Evolutionary conservation across 805 yeast species (phyloP), one percentile per base, ranked within the genome.

Genomic region (Ogataea pignaliae): DNA sequence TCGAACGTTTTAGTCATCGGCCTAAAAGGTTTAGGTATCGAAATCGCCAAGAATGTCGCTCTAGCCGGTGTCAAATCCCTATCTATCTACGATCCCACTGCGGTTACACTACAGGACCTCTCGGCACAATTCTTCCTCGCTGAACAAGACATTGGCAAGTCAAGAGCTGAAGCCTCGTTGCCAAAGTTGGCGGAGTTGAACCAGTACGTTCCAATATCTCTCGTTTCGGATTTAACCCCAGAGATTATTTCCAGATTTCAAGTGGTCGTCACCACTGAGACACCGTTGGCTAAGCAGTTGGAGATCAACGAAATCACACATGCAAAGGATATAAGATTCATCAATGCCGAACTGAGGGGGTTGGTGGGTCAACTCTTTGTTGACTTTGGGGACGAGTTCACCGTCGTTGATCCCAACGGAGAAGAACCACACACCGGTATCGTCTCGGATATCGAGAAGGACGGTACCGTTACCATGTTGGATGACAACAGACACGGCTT

Each of bases 51-150:
- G 69, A 93, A 93, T 66, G 88, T 93, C 44, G 95, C 96, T 0
- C 73, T 93, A 33, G 99, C 99, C 3, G 99, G 99, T 59, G 99
- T 93, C 56, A 93, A 93, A 70, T 83, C 95, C 9, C 70, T 93
- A 55, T 72, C 95, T 8, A 65, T 93, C 29, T 88, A 83, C 63
- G 99, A 93, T 60, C 95, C 96, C 11, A 71, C 70, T 15, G 76
- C 80, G 1, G 84, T 85, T 16, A 64, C 72, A 43, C 52, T 88
- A 37, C 73, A 67, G 41, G 98, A 93, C 64, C 73, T 93, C 45
- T 86, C 96, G 1, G 74, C 96, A 11, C 99, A 91, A 63, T 93
- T 89, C 70, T 93, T 89, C 64, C 72, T 93, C 38, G 52, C 75
- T 6, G 83, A 77, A 46, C 56, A 57, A 1, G 97, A 91, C 57